A percentile compares a stretch with the other conserved stretches of the same genome.
Conservation (phyloP, 2,329 filamentous ascomycete species). For the Scortechinia acanthostroma region DNA sequence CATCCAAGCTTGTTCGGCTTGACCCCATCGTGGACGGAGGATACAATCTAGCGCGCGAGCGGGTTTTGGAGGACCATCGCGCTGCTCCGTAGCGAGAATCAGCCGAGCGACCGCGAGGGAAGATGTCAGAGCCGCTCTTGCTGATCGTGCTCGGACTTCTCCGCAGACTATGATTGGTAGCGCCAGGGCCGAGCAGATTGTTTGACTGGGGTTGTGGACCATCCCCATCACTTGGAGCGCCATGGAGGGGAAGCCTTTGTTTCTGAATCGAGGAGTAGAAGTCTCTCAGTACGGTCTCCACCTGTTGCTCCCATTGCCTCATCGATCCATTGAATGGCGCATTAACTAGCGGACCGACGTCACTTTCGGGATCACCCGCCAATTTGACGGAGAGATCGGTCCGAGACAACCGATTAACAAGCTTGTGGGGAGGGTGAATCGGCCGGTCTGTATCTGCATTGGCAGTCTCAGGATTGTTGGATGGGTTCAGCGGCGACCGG, state of each 20-base stretch:
- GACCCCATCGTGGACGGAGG: slow-evolving; percentile 57
- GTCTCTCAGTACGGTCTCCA: slow-evolving; percentile 56
- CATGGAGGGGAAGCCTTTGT: slow-evolving; percentile 52
- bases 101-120: background rate
- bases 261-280: slow-evolving; percentile 60
- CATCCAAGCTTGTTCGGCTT: slow-evolving; percentile 60
- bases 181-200: background rate
- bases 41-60: slow-evolving; percentile 48
- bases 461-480: background rate
- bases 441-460: background rate
- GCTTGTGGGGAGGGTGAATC: background rate
- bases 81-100: slow-evolving; percentile 10
- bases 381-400: background rate
- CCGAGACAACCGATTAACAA: background rate
- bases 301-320: slow-evolving; percentile 54
- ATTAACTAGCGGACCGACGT: slow-evolving; percentile 44
- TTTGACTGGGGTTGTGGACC: background rate
- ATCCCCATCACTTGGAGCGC: slow-evolving; percentile 17
- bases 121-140: slow-evolving; percentile 52
- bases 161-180: slow-evolving; percentile 32
- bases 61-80: slow-evolving; percentile 50
- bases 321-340: slow-evolving; percentile 44
- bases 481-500: too few relatives aligned
- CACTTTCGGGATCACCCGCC: background rate
- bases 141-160: slow-evolving; percentile 59